phyloP scores from a whole-genome alignment of 108 stramenopile genomes.

The Fragilaria radians region DNA sequence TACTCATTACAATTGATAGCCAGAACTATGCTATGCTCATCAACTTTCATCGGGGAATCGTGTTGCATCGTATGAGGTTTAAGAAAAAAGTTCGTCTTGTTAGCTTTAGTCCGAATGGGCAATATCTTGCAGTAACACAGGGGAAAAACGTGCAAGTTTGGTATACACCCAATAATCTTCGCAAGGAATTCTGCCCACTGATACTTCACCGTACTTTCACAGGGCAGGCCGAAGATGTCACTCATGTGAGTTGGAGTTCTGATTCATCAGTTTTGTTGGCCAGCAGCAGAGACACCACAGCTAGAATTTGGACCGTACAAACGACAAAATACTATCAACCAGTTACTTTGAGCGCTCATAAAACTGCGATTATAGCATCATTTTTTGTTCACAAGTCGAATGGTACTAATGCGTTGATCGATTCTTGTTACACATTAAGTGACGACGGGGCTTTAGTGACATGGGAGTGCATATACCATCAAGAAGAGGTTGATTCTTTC shows the following conservation, averaged over 20 bases:
- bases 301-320: slow-evolving; percentile 84
- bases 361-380: slow-evolving; percentile 63
- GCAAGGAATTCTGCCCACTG: slow-evolving; percentile 90
- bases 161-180: slow-evolving; percentile 70
- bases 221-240: slow-evolving; percentile 82
- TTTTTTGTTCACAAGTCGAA: slow-evolving; percentile 46
- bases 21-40: slow-evolving; percentile 69
- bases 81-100: slow-evolving; percentile 74
- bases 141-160: slow-evolving; percentile 95
- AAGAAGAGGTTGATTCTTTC: slow-evolving; percentile 20
- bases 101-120: slow-evolving; percentile 85
- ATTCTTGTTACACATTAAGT: slow-evolving; percentile 71
- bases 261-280: slow-evolving; percentile 84
- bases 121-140: slow-evolving; percentile 83
- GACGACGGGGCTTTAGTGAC: slow-evolving; percentile 89
- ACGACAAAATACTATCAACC: slow-evolving; percentile 74
- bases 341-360: slow-evolving; percentile 80
- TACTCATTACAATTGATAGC: slow-evolving; percentile 83
- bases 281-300: slow-evolving; percentile 76
- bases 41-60: slow-evolving; percentile 76
- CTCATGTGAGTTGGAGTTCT: slow-evolving; percentile 78
- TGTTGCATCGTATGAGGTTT: slow-evolving; percentile 92
- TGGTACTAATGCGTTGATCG: slow-evolving; percentile 30
- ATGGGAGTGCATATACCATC: slow-evolving; percentile 64
- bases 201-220: slow-evolving; percentile 87